Conservation (phyloP, 768 basidiomycete genomes). For the Suillus placidus region DNA sequence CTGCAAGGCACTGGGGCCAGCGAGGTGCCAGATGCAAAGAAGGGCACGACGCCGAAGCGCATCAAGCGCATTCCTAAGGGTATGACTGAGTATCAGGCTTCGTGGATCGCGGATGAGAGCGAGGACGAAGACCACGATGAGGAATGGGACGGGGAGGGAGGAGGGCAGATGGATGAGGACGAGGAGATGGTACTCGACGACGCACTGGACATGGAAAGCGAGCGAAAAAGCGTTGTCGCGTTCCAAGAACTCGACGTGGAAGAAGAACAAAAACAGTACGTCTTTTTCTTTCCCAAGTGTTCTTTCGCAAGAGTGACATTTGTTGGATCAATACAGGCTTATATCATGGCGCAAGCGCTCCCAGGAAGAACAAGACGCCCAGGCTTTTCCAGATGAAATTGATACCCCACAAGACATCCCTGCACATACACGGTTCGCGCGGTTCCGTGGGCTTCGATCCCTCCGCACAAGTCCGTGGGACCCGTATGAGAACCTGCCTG, state of each 20-base stretch:
- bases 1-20: slow-evolving; percentile 21
- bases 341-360: slow-evolving; percentile 68
- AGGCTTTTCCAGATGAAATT: slow-evolving; percentile 93
- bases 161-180: slow-evolving; percentile 47
- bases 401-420: slow-evolving; percentile 89
- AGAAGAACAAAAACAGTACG: slow-evolving; percentile 87
- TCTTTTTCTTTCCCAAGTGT: slow-evolving; percentile 12
- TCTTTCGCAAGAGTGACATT: slow-evolving; percentile 4
- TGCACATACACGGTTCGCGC: slow-evolving; percentile 83
- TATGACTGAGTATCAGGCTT: slow-evolving; percentile 95
- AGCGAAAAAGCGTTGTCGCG: slow-evolving; percentile 51
- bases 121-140: slow-evolving; percentile 61
- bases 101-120: slow-evolving; percentile 91
- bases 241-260: slow-evolving; percentile 82
- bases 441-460: slow-evolving; percentile 88
- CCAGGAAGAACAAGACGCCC: slow-evolving; percentile 78
- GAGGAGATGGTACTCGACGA: slow-evolving; percentile 67
- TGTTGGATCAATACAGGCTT: slow-evolving; percentile 47
- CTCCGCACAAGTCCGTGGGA: slow-evolving; percentile 98
- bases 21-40: slow-evolving; percentile 60
- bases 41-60: slow-evolving; percentile 76
- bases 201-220: slow-evolving; percentile 57
- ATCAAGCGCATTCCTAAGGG: slow-evolving; percentile 91
- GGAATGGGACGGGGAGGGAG: slow-evolving; percentile 34
- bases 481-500: slow-evolving; percentile 91